Conservation (phyloP, 2,329 filamentous ascomycete genomes). For the Talaromyces sp. region DNA sequence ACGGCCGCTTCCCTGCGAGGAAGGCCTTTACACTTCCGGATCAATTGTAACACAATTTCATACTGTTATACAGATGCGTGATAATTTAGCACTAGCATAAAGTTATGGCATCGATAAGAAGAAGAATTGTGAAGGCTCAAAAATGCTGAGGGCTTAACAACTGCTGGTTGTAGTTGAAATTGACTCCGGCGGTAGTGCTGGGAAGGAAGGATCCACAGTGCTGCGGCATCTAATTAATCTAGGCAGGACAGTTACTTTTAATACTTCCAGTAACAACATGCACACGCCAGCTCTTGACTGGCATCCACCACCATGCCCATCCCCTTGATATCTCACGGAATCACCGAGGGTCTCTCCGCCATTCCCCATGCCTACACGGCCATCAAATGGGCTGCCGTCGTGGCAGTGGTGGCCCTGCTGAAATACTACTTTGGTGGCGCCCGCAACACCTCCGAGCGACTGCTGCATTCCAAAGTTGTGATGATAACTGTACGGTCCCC, state of each 20-base stretch:
- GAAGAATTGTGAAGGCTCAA: no score
- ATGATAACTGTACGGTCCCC: constrained; percentile 70
- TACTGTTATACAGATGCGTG: no score
- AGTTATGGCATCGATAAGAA: no score
- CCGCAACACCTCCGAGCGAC: constrained; percentile 69
- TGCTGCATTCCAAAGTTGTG: constrained; percentile 90
- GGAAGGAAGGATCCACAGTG: no score
- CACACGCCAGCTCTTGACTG: background rate
- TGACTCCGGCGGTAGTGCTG: no score
- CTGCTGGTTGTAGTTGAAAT: no score
- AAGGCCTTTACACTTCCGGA: no score
- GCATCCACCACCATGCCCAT: constrained; percentile 55
- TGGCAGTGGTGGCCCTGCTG: constrained; percentile 53
- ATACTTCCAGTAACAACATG: background rate
- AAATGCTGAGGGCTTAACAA: no score
- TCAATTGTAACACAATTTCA: no score
- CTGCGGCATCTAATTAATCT: background rate
- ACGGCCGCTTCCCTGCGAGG: no score
- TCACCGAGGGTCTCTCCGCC: constrained; percentile 53
- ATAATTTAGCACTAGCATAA: no score
- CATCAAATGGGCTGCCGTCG: constrained; percentile 52
- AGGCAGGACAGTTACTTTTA: background rate
- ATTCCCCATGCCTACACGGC: constrained; percentile 54
- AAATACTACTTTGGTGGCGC: constrained; percentile 79
- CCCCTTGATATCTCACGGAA: constrained; percentile 54